A percentile compares a stretch with the other conserved stretches of the same genome.
These are phyloP conservation scores for Oryza punctata DNA, from an alignment of 176 grass and related monocot species.

Conservation along the genomic window DNA sequence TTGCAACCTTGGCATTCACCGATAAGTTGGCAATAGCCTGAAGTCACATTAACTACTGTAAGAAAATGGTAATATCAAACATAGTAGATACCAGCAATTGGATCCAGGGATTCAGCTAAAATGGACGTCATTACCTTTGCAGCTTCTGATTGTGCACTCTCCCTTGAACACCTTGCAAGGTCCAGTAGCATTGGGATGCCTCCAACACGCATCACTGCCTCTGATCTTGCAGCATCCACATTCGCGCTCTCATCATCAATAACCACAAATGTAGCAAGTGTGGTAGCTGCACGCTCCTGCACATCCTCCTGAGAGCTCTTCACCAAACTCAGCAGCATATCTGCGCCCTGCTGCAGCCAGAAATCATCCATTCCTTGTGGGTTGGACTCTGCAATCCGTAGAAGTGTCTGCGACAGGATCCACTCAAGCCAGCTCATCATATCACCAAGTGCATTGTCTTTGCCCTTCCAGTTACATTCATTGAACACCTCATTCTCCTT, in stretches of 20 bases:
- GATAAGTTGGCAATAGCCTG: constrained; percentile 99
- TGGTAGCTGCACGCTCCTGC: constrained; percentile 89
- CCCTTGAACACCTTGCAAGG: constrained; percentile 87
- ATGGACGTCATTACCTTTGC: constrained; percentile 70
- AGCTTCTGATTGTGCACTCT: constrained; percentile 92
- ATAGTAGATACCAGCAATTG: constrained; percentile 14
- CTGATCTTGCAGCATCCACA: constrained; percentile 91
- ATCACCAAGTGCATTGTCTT: constrained; percentile 56
- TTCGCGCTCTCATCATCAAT: constrained; percentile 87
- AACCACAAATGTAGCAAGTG: constrained; percentile 94
- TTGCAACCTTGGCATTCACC: constrained; percentile 90
- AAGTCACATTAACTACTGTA: constrained; percentile 30
- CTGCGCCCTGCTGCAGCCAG: constrained; percentile 84
- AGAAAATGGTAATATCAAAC: constrained; percentile 26
- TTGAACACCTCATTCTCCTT: constrained; percentile 64
- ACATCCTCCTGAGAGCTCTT: constrained; percentile 87
- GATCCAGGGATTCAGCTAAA: constrained; percentile 13
- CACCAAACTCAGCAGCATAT: constrained; percentile 73
- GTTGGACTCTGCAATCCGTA: constrained; percentile 76
- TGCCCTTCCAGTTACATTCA: constrained; percentile 56
- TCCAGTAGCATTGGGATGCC: constrained; percentile 85
- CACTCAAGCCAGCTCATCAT: constrained; percentile 90
- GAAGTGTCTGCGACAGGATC: constrained; percentile 78
- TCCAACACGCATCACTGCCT: constrained; percentile 83
- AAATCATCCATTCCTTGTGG: constrained; percentile 84